Evolutionary conservation across 768 basidiomycete species (phyloP).

Genomic region (Tephrocybe sp.): DNA sequence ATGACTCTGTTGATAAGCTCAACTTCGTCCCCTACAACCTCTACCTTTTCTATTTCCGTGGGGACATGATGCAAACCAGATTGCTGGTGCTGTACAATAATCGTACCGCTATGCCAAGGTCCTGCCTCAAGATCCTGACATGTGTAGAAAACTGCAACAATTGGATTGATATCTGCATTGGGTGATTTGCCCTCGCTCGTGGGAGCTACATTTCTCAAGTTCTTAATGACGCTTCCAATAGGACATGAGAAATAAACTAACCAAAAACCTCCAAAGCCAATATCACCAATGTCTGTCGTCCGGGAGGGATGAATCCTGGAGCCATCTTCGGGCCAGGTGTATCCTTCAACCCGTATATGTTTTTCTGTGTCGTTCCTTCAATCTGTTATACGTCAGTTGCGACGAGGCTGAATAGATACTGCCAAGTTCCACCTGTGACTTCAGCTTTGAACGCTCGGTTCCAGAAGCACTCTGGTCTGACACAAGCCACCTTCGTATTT

Average conservation of each 20-base stretch:
- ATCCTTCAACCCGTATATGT: conserved; percentile 66
- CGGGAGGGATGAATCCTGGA: conserved; percentile 35
- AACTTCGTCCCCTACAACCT: conserved; percentile 66
- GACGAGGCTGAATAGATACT: neutral
- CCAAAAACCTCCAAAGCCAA: conserved; percentile 87
- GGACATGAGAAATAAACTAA: conserved; percentile 31
- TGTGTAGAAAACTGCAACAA: conserved; percentile 73
- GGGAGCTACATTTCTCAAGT: conserved; percentile 45
- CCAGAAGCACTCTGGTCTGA: conserved; percentile 24
- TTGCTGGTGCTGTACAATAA: conserved; percentile 48
- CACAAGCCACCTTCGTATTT: conserved; percentile 56
- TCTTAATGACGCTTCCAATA: neutral
- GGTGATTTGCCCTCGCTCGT: conserved; percentile 61
- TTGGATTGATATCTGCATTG: conserved; percentile 62
- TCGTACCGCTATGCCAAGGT: conserved; percentile 42
- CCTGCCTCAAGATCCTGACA: conserved; percentile 53
- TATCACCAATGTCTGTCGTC: conserved; percentile 73
- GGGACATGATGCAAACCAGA: conserved; percentile 38
- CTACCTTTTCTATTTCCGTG: conserved; percentile 39
- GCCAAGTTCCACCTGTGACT: conserved; percentile 50
- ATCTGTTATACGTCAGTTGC: conserved; percentile 35
- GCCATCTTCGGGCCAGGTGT: conserved; percentile 36
- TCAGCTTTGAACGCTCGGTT: conserved; percentile 6
- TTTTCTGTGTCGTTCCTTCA: conserved; percentile 74
- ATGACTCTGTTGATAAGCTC: conserved; percentile 77